Conservation (phyloP, 345 rosid genomes). For the Trapa incisa region DNA sequence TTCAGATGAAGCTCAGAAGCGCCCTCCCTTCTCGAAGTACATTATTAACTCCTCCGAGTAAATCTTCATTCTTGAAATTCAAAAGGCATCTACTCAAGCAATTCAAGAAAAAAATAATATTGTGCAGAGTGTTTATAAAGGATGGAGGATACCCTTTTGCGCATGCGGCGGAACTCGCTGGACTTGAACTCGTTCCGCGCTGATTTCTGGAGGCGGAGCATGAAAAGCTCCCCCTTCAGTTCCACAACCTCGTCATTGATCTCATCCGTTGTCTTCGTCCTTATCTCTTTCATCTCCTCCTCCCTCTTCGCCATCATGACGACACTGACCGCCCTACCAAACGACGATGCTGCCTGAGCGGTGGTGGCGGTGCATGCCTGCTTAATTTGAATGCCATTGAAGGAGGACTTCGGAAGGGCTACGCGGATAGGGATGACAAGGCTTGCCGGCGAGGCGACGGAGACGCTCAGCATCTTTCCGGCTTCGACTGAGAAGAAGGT, state of each 20-base stretch:
- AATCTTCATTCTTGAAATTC: neutral
- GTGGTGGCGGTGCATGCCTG: slow-evolving; percentile 18
- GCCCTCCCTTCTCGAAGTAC: neutral
- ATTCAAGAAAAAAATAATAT: neutral
- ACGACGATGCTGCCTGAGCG: slow-evolving; percentile 4
- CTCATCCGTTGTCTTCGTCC: slow-evolving; percentile 55
- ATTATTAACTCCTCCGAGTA: neutral
- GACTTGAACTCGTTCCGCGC: slow-evolving; percentile 84
- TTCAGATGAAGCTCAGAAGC: neutral
- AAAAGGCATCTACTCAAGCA: too few species aligned
- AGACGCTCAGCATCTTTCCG: slow-evolving; percentile 43
- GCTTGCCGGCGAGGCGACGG: slow-evolving; percentile 33
- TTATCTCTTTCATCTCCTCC: slow-evolving; percentile 57
- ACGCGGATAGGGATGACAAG: slow-evolving; percentile 24
- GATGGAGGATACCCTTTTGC: slow-evolving; percentile 47
- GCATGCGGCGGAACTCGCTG: slow-evolving; percentile 79
- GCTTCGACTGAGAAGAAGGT: slow-evolving; percentile 2
- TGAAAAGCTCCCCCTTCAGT: slow-evolving; percentile 83
- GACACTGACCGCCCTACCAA: slow-evolving; percentile 8
- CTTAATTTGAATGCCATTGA: slow-evolving; percentile 39
- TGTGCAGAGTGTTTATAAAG: neutral
- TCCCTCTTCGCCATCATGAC: slow-evolving; percentile 82
- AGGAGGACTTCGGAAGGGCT: slow-evolving; percentile 14
- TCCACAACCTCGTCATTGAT: slow-evolving; percentile 81
- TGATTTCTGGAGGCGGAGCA: slow-evolving; percentile 82